Percentiles rank a stretch among this genome's conserved stretches.
phyloP scores from a whole-genome alignment of 2,329 filamentous ascomycete species.

The Penicillium thymicola region DNA sequence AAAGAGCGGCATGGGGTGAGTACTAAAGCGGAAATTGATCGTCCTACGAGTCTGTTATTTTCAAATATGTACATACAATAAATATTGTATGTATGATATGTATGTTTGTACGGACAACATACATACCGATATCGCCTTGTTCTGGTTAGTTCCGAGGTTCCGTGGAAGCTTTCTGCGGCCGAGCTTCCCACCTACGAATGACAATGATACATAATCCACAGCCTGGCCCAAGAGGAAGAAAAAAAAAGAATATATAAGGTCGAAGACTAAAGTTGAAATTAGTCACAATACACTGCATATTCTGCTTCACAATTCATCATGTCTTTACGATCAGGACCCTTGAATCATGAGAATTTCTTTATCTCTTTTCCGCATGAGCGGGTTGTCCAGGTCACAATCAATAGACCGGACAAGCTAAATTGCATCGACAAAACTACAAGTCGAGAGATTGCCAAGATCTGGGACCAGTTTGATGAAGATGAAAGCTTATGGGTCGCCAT shows the following conservation, averaged over 20 bases:
- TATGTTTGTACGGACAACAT: not conserved
- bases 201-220: conserved; percentile 1
- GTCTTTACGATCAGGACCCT: conserved; percentile 22
- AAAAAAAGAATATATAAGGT: not conserved
- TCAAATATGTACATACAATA: not conserved
- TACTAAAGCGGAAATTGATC: not conserved
- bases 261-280: not conserved
- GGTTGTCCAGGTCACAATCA: conserved; percentile 43
- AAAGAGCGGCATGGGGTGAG: too few relatives aligned
- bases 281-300: not conserved
- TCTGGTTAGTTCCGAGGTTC: conserved; percentile 4
- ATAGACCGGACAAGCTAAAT: conserved; percentile 41
- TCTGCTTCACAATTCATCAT: conserved; percentile 19
- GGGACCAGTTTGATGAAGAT: conserved; percentile 62
- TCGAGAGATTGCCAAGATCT: conserved; percentile 47
- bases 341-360: conserved; percentile 19
- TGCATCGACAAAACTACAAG: conserved; percentile 43
- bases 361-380: conserved; percentile 43
- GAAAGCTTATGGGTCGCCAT: conserved; percentile 60
- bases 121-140: not conserved
- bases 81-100: not conserved
- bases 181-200: not conserved
- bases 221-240: not conserved
- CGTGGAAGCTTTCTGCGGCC: not conserved
- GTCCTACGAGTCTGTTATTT: not conserved